Percentiles rank a stretch among this genome's conserved stretches.
These are phyloP conservation scores for Metschnikowia henanensis DNA, from an alignment of 805 yeast species.

Conservation along the genomic window DNA sequence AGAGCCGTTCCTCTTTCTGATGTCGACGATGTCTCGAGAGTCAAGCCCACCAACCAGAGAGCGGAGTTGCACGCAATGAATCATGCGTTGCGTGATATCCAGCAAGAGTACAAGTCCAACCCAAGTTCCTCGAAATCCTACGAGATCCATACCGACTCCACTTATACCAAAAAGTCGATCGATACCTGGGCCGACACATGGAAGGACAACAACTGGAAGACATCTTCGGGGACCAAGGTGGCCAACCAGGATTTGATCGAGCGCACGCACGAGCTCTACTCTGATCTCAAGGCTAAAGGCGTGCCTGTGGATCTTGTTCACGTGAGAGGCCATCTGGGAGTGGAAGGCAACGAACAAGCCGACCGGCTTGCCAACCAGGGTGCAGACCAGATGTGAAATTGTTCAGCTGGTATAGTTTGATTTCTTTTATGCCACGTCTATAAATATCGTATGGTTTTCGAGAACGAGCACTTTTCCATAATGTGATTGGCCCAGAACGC, in stretches of 20 bases:
- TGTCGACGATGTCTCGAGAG: conserved; percentile 20
- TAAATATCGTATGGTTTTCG: no score
- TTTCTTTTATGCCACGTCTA: no score
- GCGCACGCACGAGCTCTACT: conserved; percentile 23
- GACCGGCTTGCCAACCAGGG: conserved; percentile 74
- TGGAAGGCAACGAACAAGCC: conserved; percentile 73
- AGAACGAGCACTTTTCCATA: no score
- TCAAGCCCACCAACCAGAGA: conserved; percentile 67
- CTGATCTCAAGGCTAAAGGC: conserved; percentile 35
- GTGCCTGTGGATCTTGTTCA: conserved; percentile 51
- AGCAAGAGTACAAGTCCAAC: conserved; percentile 23
- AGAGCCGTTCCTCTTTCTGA: conserved; percentile 50
- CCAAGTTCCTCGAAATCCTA: conserved; percentile 20
- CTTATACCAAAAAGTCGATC: conserved; percentile 57
- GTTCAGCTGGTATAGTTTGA: no score
- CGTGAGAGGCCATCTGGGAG: conserved; percentile 74
- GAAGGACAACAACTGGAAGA: conserved; percentile 56
- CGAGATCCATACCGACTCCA: conserved; percentile 67
- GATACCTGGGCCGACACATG: conserved; percentile 59
- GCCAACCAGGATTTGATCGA: conserved; percentile 53
- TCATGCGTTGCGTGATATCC: conserved; percentile 52
- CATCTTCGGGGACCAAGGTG: conserved; percentile 44
- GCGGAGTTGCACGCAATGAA: conserved; percentile 75
- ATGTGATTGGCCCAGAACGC: no score
- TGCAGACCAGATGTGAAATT: conserved; percentile 35